Percentiles rank a stretch among this genome's conserved stretches.
Evolutionary conservation across 768 basidiomycete genomes (phyloP).

Genomic region (Mycena venus): DNA sequence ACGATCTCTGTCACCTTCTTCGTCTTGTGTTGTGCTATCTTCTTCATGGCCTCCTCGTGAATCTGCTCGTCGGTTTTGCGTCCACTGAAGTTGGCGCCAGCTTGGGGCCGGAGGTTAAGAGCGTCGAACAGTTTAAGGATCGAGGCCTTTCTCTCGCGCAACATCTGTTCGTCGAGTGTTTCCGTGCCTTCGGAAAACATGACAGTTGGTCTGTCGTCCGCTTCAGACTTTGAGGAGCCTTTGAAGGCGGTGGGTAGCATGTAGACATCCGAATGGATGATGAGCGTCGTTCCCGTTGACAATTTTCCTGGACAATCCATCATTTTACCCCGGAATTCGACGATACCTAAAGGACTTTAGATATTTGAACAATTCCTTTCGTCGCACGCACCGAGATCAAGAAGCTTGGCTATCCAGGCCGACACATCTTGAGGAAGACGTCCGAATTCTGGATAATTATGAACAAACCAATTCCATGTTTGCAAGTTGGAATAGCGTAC

Average conservation of each 20-base stretch:
- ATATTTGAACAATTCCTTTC: background rate
- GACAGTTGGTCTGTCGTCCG: slow-evolving; percentile 45
- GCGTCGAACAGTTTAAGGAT: slow-evolving; percentile 81
- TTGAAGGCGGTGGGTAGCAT: slow-evolving; percentile 79
- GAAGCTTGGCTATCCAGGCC: slow-evolving; percentile 79
- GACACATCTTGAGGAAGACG: slow-evolving; percentile 78
- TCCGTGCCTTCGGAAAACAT: slow-evolving; percentile 86
- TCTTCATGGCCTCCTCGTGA: slow-evolving; percentile 57
- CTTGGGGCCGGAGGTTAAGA: slow-evolving; percentile 76
- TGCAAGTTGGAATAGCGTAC: slow-evolving; percentile 50
- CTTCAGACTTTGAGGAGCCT: slow-evolving; percentile 52
- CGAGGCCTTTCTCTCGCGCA: slow-evolving; percentile 85
- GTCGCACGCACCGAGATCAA: slow-evolving; percentile 71
- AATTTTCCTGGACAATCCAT: slow-evolving; percentile 82
- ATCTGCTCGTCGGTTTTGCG: slow-evolving; percentile 50
- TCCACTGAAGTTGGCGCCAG: slow-evolving; percentile 54
- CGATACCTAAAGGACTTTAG: slow-evolving; percentile 58
- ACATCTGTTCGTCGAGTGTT: slow-evolving; percentile 80
- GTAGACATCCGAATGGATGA: slow-evolving; percentile 82
- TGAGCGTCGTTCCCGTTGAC: slow-evolving; percentile 81
- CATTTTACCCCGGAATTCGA: slow-evolving; percentile 79
- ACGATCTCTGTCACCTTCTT: slow-evolving; percentile 76
- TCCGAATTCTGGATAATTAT: slow-evolving; percentile 72
- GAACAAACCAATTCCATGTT: background rate
- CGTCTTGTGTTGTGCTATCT: slow-evolving; percentile 51